Conservation (phyloP, 75 land plant genomes). For the Larix kaempferi region DNA sequence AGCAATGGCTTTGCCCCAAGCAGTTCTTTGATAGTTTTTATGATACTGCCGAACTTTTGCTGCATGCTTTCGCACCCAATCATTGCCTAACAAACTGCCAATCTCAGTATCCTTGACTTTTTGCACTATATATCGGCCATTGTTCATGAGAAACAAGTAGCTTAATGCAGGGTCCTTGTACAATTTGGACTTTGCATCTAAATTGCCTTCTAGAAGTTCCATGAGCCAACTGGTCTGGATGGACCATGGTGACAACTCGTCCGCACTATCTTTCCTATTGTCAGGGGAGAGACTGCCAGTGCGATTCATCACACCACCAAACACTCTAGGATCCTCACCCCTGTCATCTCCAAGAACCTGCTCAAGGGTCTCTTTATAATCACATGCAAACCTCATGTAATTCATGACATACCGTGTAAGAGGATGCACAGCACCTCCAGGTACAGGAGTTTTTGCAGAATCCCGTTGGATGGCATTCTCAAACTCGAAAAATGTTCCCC, state of each 20-base stretch:
- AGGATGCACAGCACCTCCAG: slow-evolving; percentile 77
- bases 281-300: background rate
- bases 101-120: slow-evolving; percentile 72
- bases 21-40: slow-evolving; percentile 71
- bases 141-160: slow-evolving; percentile 76
- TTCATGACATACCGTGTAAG: slow-evolving; percentile 85
- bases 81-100: slow-evolving; percentile 49
- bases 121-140: slow-evolving; percentile 67
- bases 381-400: slow-evolving; percentile 67
- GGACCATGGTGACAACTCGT: slow-evolving; percentile 39
- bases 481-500: slow-evolving; percentile 68
- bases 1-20: slow-evolving; percentile 60
- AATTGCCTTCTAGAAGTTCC: slow-evolving; percentile 66
- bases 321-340: background rate
- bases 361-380: slow-evolving; percentile 51
- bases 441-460: slow-evolving; percentile 22
- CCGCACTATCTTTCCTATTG: background rate
- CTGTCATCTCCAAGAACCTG: slow-evolving; percentile 9
- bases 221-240: slow-evolving; percentile 68
- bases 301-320: background rate
- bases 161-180: slow-evolving; percentile 56
- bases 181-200: slow-evolving; percentile 67
- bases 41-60: slow-evolving; percentile 65
- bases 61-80: slow-evolving; percentile 52
- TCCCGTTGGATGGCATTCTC: slow-evolving; percentile 66